phyloP scores from a whole-genome alignment of 1,284 basidiomycete genomes.

The Melampsora larici-populina region DNA sequence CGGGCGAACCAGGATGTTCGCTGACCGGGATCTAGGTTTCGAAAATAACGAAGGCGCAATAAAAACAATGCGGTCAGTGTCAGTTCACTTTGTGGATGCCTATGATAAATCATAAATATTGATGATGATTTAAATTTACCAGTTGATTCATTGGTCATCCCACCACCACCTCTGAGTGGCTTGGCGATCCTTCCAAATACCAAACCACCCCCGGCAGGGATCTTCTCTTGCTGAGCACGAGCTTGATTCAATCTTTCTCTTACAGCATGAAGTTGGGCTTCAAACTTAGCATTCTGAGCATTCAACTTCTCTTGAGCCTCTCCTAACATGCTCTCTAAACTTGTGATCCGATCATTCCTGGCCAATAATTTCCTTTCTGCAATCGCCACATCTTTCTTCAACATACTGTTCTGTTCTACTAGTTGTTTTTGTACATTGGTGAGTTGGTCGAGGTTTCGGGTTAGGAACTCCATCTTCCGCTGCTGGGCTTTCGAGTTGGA shows the following conservation, averaged over 20 bases:
- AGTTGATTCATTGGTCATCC: constrained; percentile 18
- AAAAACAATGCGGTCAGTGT: background rate
- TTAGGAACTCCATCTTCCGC: constrained; percentile 98
- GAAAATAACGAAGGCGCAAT: background rate
- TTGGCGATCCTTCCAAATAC: constrained; percentile 93
- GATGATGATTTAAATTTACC: background rate
- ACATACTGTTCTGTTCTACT: constrained; percentile 93
- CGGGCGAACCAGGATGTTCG: constrained; percentile 33
- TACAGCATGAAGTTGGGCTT: constrained; percentile 82
- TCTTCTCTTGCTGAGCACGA: constrained; percentile 81
- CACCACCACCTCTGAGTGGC: constrained; percentile 55
- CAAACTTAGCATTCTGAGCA: constrained; percentile 91
- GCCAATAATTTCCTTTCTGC: constrained; percentile 94
- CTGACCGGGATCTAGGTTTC: constrained; percentile 10
- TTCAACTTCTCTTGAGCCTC: constrained; percentile 89
- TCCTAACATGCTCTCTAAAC: constrained; percentile 83
- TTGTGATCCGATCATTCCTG: constrained; percentile 94
- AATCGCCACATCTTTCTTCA: constrained; percentile 97
- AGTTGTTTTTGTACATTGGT: constrained; percentile 98
- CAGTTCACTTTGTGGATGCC: no score
- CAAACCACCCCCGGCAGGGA: constrained; percentile 65
- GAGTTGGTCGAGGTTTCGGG: constrained; percentile 93
- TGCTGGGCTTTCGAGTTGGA: constrained; percentile 97
- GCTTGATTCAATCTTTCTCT: constrained; percentile 88
- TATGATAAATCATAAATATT: background rate